Evolutionary conservation across 2,329 filamentous ascomycete species (phyloP).

Genomic region (Aspergillus sp.): DNA sequence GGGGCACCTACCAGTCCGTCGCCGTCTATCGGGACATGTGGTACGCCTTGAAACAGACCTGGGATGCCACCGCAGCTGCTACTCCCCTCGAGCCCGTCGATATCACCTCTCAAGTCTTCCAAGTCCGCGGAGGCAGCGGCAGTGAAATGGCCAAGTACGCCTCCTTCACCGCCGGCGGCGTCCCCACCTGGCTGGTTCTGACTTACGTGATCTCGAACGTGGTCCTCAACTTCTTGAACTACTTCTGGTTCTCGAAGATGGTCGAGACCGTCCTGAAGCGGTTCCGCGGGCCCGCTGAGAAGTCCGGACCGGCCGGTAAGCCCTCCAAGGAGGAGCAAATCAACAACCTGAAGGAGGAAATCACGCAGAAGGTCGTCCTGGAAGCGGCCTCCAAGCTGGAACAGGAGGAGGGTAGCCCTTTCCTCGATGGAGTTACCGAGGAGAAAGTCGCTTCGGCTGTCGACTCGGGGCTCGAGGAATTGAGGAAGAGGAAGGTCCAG

Average conservation of each 20-base stretch:
- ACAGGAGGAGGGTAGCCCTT: slow-evolving; percentile 32
- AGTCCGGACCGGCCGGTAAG: slow-evolving; percentile 20
- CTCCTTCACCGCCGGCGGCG: slow-evolving; percentile 35
- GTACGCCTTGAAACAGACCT: slow-evolving; percentile 50
- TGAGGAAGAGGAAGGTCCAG: slow-evolving; percentile 55
- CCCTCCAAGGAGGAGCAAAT: slow-evolving; percentile 13
- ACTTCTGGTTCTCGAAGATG: slow-evolving; percentile 70
- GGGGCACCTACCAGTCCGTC: slow-evolving; percentile 62
- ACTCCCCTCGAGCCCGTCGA: slow-evolving; percentile 31
- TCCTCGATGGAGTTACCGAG: slow-evolving; percentile 27
- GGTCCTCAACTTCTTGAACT: slow-evolving; percentile 63
- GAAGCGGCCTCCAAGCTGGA: slow-evolving; percentile 36
- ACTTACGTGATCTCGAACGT: slow-evolving; percentile 62
- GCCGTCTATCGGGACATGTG: slow-evolving; percentile 63
- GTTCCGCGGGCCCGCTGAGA: slow-evolving; percentile 48
- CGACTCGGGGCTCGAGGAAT: slow-evolving; percentile 80
- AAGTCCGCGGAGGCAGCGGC: slow-evolving; percentile 38
- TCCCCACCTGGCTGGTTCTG: slow-evolving; percentile 61
- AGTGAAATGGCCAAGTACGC: slow-evolving; percentile 54
- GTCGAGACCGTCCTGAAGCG: slow-evolving; percentile 64
- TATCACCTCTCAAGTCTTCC: slow-evolving; percentile 39
- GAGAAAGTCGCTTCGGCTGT: slow-evolving; percentile 28
- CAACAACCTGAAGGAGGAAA: slow-evolving; percentile 22
- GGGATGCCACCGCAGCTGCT: slow-evolving; percentile 33
- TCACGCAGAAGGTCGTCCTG: slow-evolving; percentile 36